These are phyloP conservation scores for Emericellopsis terricola DNA, from an alignment of 495 filamentous ascomycete species.

Conservation along the genomic window DNA sequence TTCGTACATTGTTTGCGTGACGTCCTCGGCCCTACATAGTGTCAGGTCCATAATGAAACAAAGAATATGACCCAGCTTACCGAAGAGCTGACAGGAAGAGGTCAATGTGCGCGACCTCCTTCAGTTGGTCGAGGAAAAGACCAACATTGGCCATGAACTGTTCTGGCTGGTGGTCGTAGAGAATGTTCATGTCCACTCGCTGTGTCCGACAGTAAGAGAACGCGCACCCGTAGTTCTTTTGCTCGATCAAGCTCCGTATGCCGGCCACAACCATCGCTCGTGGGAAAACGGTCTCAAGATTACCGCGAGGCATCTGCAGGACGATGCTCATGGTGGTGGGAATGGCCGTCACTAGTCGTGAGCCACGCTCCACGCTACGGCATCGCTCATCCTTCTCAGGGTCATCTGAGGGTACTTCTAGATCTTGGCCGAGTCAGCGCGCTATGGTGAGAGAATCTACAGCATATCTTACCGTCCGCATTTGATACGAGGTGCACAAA, in stretches of 20 bases:
- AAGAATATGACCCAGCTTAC: conserved; percentile 26
- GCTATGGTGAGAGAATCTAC: not conserved
- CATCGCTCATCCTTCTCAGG: conserved; percentile 87
- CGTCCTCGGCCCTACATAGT: conserved; percentile 63
- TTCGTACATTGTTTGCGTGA: conserved; percentile 83
- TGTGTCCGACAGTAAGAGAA: conserved; percentile 81
- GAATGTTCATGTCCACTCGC: conserved; percentile 91
- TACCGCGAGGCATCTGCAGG: conserved; percentile 87
- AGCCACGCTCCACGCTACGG: conserved; percentile 80
- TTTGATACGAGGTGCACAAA: conserved; percentile 61
- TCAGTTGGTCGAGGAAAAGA: conserved; percentile 72
- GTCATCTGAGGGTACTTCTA: conserved; percentile 73
- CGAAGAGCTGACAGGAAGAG: conserved; percentile 78
- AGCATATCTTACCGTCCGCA: conserved; percentile 36
- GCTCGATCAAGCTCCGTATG: conserved; percentile 60
- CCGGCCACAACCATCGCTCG: conserved; percentile 82
- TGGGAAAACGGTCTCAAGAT: conserved; percentile 88
- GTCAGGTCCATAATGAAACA: conserved; percentile 1
- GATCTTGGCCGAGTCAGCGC: conserved; percentile 25
- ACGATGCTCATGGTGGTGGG: conserved; percentile 67
- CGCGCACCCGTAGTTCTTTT: conserved; percentile 62
- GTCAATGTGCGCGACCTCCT: conserved; percentile 72
- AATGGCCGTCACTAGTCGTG: conserved; percentile 71
- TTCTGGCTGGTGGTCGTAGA: conserved; percentile 78
- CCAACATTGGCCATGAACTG: conserved; percentile 63